phyloP scores from a whole-genome alignment of 2,329 filamentous ascomycete species.

The Scedosporium apiospermum region DNA sequence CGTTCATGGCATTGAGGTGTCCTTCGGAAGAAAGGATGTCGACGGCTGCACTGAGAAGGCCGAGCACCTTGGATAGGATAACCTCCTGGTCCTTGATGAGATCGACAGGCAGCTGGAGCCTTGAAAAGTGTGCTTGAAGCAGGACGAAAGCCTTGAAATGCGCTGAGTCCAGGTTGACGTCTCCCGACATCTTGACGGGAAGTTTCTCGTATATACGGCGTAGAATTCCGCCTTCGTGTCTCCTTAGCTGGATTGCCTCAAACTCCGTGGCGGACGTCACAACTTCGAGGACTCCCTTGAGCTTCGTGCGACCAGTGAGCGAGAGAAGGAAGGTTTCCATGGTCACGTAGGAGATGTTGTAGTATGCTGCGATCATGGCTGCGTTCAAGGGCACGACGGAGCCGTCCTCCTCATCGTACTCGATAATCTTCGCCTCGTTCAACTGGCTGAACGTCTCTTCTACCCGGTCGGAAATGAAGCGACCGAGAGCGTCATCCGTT shows the following conservation, averaged over 20 bases:
- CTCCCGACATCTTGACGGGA: conserved; percentile 80
- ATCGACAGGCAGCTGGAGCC: conserved; percentile 94
- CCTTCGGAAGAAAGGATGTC: conserved; percentile 94
- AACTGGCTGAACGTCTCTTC: conserved; percentile 88
- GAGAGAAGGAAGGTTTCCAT: conserved; percentile 98
- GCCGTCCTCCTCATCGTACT: conserved; percentile 90
- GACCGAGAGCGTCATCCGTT: conserved; percentile 86
- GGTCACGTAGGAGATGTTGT: conserved; percentile 98
- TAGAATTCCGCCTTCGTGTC: conserved; percentile 82
- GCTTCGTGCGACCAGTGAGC: conserved; percentile 76
- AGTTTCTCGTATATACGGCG: conserved; percentile 89
- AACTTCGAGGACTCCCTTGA: conserved; percentile 95
- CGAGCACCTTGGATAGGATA: conserved; percentile 74
- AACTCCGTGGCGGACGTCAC: conserved; percentile 96
- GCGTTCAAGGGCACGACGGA: conserved; percentile 83
- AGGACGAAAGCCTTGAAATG: conserved; percentile 99
- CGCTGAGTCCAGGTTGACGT: conserved; percentile 79
- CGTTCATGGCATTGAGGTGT: conserved; percentile 92
- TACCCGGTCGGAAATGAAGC: conserved; percentile 87
- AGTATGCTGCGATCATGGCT: conserved; percentile 97
- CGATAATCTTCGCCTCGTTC: conserved; percentile 87
- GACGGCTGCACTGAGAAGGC: conserved; percentile 81
- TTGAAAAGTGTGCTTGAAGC: conserved; percentile 91
- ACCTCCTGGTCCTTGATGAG: conserved; percentile 91
- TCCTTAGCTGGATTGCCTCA: conserved; percentile 85